Conservation (phyloP, 2,329 filamentous ascomycete genomes). For the Paramyrothecium roridum region DNA sequence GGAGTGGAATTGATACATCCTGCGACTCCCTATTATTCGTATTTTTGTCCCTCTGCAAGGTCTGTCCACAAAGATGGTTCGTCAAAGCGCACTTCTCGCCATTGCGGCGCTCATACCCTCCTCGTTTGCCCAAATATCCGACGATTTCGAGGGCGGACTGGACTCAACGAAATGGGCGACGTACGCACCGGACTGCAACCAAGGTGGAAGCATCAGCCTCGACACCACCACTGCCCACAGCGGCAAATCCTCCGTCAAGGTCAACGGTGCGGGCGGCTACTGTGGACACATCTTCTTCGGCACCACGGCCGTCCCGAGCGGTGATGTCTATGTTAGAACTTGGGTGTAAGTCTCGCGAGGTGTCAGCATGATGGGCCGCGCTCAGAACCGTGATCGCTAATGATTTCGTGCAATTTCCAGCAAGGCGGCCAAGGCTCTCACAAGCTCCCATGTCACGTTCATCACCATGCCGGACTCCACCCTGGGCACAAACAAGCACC, state of each 20-base stretch:
- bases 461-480: slow-evolving; percentile 61
- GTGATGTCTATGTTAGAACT: slow-evolving; percentile 54
- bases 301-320: slow-evolving; percentile 51
- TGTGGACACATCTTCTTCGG: slow-evolving; percentile 61
- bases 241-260: slow-evolving; percentile 52
- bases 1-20: not conserved
- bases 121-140: slow-evolving; percentile 49
- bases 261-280: slow-evolving; percentile 50
- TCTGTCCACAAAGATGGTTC: slow-evolving; percentile 14
- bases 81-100: slow-evolving; percentile 38
- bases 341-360: slow-evolving; percentile 44
- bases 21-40: not conserved
- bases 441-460: slow-evolving; percentile 57
- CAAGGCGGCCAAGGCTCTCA: slow-evolving; percentile 55
- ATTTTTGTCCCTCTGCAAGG: not conserved
- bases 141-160: slow-evolving; percentile 57
- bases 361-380: not conserved
- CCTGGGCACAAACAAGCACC: slow-evolving; percentile 54
- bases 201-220: slow-evolving; percentile 54
- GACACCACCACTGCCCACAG: slow-evolving; percentile 55
- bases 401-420: slow-evolving; percentile 25
- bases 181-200: slow-evolving; percentile 58
- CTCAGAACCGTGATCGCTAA: not conserved
- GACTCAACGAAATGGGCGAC: slow-evolving; percentile 55
- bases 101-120: slow-evolving; percentile 42